Conservation (phyloP, 2,329 filamentous ascomycete genomes). For the Xylariaceae sp. region DNA sequence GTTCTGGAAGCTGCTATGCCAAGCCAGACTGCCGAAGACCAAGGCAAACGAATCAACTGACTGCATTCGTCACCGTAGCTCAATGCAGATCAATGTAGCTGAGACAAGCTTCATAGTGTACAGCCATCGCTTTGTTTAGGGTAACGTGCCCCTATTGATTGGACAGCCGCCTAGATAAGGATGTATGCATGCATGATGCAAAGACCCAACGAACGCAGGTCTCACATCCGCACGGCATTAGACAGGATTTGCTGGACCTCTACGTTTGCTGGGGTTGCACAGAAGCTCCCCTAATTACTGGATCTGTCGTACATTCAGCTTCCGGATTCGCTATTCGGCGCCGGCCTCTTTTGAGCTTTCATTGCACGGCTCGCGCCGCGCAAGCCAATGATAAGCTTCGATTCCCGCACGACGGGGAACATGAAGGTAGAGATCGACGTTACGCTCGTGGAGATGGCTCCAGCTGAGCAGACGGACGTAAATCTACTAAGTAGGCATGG, state of each 20-base stretch:
- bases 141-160: constrained; percentile 38
- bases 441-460: not conserved
- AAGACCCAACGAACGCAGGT: too few relatives aligned
- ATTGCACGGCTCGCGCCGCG: constrained; percentile 1
- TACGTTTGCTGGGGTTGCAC: too few relatives aligned
- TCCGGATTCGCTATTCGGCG: constrained; percentile 23
- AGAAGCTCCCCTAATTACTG: too few relatives aligned
- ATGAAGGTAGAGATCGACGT: not conserved
- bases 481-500: too few relatives aligned
- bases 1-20: constrained; percentile 21
- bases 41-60: constrained; percentile 11
- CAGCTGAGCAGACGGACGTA: not conserved
- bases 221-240: not conserved
- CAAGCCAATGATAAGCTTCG: constrained; percentile 25
- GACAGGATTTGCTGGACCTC: too few relatives aligned
- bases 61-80: not conserved
- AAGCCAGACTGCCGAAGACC: constrained; percentile 16
- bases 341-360: too few relatives aligned
- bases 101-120: not conserved
- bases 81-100: not conserved
- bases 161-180: constrained; percentile 34
- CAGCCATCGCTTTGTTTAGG: constrained; percentile 1
- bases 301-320: constrained; percentile 6
- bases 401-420: constrained; percentile 14
- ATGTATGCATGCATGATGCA: too few relatives aligned